Evolutionary conservation across 805 yeast genomes (phyloP).

Genomic region (Teunomyces stri): DNA sequence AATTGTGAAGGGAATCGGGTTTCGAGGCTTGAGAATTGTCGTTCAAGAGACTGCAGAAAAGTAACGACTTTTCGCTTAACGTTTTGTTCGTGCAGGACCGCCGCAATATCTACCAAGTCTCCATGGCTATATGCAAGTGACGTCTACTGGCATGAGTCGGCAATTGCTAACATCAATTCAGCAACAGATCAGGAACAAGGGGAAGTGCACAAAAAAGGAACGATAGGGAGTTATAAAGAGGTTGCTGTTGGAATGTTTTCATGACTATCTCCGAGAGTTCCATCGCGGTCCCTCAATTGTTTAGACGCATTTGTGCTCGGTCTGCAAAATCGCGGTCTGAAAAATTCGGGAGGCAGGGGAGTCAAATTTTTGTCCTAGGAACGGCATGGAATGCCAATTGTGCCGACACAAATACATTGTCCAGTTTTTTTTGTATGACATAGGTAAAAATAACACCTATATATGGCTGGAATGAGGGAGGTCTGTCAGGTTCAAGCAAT

Average conservation of each 20-base stretch:
- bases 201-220: neutral
- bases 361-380: neutral
- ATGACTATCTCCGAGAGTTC: neutral
- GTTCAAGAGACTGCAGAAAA: neutral
- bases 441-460: too few relatives aligned
- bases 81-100: neutral
- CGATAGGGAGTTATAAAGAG: neutral
- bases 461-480: too few relatives aligned
- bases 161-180: too few relatives aligned
- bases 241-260: neutral
- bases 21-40: too few relatives aligned
- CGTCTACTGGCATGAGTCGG: too few relatives aligned
- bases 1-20: neutral
- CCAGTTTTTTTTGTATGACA: too few relatives aligned
- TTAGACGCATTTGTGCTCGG: neutral
- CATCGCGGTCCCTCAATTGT: neutral
- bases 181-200: neutral
- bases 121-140: too few relatives aligned
- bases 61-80: neutral
- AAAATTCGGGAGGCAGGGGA: constrained; percentile 2
- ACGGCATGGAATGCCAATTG: neutral
- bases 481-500: too few relatives aligned
- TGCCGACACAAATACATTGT: neutral
- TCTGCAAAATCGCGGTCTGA: constrained; percentile 1
- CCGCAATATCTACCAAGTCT: neutral